phyloP scores from a whole-genome alignment of 2,329 filamentous ascomycete species.

The Fusarium denticulatum region DNA sequence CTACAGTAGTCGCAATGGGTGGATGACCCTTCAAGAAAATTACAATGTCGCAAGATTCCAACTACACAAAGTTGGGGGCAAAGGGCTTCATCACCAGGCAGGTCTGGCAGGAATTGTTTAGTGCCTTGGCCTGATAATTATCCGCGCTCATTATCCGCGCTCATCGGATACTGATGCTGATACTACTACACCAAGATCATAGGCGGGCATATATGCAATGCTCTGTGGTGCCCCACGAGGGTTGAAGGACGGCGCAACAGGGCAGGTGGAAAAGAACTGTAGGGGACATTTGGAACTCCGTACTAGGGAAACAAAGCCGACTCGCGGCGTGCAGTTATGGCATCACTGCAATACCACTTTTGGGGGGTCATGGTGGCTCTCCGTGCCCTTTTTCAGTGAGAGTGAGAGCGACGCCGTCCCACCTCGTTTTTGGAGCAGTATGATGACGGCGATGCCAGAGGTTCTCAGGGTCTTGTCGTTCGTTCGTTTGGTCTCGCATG shows the following conservation, averaged over 20 bases:
- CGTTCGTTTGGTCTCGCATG: slow-evolving; percentile 30
- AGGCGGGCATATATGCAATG: slow-evolving; percentile 25
- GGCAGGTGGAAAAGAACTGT: slow-evolving; percentile 28
- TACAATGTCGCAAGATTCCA: slow-evolving; percentile 14
- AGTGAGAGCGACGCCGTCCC: slow-evolving; percentile 36
- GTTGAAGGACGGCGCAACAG: slow-evolving; percentile 15
- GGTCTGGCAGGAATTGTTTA: slow-evolving; percentile 6
- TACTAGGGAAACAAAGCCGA: slow-evolving; percentile 20
- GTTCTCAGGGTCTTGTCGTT: slow-evolving; percentile 32
- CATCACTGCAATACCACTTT: slow-evolving; percentile 43
- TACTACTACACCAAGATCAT: slow-evolving; percentile 29
- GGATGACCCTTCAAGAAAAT: neutral
- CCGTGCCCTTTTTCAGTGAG: slow-evolving; percentile 13
- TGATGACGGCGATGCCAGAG: slow-evolving; percentile 40
- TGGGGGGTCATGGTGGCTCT: slow-evolving; percentile 23
- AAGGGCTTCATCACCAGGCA: slow-evolving; percentile 11
- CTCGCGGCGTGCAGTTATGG: slow-evolving; percentile 36
- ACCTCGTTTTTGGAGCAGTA: slow-evolving; percentile 40
- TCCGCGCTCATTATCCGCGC: slow-evolving; percentile 23
- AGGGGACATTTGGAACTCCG: neutral
- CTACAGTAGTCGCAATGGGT: neutral
- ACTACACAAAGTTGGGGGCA: slow-evolving; percentile 11
- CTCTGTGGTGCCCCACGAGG: slow-evolving; percentile 24
- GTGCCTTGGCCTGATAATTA: slow-evolving; percentile 20
- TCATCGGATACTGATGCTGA: slow-evolving; percentile 25